A percentile compares a stretch with the other conserved stretches of the same genome.
Conservation (phyloP, 2,329 filamentous ascomycete species). For the Nectriaceae sp. region DNA sequence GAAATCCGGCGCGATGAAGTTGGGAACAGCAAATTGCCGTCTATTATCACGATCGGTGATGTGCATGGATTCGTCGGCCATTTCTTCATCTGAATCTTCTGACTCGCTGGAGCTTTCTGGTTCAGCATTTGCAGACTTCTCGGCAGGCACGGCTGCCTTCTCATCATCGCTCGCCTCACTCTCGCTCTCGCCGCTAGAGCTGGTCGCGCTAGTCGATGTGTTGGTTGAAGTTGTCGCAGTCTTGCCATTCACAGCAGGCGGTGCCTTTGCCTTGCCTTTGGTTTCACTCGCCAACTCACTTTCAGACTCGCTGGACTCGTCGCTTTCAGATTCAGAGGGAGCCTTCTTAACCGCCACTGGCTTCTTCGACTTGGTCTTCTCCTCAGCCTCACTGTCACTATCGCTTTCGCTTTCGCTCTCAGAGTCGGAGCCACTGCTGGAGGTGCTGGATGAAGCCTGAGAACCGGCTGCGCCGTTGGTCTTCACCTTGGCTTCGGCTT, state of each 20-base stretch:
- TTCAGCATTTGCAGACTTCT: constrained; percentile 6
- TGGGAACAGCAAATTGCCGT: constrained; percentile 42
- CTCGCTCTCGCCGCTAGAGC: constrained; percentile 24
- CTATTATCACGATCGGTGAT: constrained; percentile 33
- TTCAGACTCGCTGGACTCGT: constrained; percentile 30
- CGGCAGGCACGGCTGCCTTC: constrained; percentile 5
- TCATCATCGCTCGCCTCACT: constrained; percentile 21
- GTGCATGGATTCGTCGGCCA: constrained; percentile 43
- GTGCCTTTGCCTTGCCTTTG: constrained; percentile 15
- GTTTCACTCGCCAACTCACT: constrained; percentile 24
- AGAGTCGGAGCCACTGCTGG: constrained; percentile 27
- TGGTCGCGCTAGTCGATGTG: constrained; percentile 2
- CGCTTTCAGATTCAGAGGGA: constrained; percentile 22
- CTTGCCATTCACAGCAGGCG: constrained; percentile 19
- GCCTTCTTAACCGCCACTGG: constrained; percentile 13
- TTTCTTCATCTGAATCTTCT: constrained; percentile 32
- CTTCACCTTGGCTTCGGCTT: constrained; percentile 21
- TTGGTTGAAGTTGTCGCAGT: constrained; percentile 1
- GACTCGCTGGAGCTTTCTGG: constrained; percentile 20
- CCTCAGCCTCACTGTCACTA: constrained; percentile 21
- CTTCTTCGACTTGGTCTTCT: constrained; percentile 20
- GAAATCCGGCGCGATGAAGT: constrained; percentile 54
- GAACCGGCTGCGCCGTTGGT: constrained; percentile 18
- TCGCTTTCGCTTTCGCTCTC: constrained; percentile 34
- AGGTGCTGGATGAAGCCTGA: constrained; percentile 20